These are phyloP conservation scores for Zymoseptoria tritici DNA, from an alignment of 2,329 filamentous ascomycete genomes.

Conservation along the genomic window DNA sequence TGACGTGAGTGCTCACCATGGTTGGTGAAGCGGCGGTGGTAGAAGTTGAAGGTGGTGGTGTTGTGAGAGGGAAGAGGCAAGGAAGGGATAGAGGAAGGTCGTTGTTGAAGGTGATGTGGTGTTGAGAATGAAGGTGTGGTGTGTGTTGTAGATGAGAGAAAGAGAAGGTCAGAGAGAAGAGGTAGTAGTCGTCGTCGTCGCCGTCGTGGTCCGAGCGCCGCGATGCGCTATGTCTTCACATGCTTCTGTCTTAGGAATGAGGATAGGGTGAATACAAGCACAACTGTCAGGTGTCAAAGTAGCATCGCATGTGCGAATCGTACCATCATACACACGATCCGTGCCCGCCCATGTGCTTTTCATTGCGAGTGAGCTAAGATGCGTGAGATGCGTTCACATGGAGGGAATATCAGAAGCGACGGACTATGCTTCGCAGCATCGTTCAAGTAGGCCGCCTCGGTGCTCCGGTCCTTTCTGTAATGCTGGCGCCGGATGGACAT, in stretches of 20 bases:
- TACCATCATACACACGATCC: neutral
- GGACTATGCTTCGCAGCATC: no score
- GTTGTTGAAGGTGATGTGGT: neutral
- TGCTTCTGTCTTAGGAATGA: neutral
- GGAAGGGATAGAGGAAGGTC: neutral
- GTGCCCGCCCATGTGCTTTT: no score
- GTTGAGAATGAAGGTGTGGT: neutral
- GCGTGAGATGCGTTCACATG: no score
- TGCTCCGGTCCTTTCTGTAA: no score
- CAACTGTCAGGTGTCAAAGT: neutral
- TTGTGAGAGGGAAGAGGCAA: neutral
- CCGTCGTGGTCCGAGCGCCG: neutral
- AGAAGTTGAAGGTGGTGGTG: neutral
- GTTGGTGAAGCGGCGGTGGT: neutral
- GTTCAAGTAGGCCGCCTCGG: no score
- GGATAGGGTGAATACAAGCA: neutral
- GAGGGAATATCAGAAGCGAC: no score
- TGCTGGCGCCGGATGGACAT: no score
- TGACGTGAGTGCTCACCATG: neutral
- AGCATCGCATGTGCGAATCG: neutral
- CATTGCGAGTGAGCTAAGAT: no score
- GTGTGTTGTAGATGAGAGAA: neutral
- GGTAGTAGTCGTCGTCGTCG: neutral
- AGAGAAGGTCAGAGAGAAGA: neutral
- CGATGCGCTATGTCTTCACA: neutral